A percentile compares a stretch with the other conserved stretches of the same genome.
Evolutionary conservation across 768 basidiomycete genomes (phyloP).

Genomic region (Podaxis sp.): DNA sequence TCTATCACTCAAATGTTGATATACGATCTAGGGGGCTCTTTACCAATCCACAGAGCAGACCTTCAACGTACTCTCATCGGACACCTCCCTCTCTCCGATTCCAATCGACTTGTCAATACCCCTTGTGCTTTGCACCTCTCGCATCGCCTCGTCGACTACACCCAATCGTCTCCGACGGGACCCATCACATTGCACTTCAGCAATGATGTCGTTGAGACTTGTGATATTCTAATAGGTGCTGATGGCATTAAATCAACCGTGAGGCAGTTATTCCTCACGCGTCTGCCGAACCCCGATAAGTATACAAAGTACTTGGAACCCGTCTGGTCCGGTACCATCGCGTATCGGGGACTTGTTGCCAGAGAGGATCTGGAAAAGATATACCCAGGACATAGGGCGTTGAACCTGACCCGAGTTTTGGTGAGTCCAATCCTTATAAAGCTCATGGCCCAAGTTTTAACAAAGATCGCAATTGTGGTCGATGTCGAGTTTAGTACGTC

Average conservation of each 20-base stretch:
- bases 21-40: conserved; percentile 23
- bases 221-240: conserved; percentile 35
- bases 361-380: conserved; percentile 23
- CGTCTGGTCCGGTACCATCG: conserved; percentile 37
- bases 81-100: conserved; percentile 25
- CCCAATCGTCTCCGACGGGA: conserved; percentile 11
- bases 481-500: background rate
- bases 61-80: conserved; percentile 37
- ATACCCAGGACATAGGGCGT: conserved; percentile 22
- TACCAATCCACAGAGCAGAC: conserved; percentile 27
- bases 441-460: too few relatives aligned
- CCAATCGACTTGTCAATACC: background rate
- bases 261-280: conserved; percentile 19
- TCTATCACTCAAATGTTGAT: background rate
- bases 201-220: too few relatives aligned
- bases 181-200: conserved; percentile 33
- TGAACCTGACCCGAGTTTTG: background rate
- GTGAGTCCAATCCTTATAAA: too few relatives aligned
- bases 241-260: conserved; percentile 43
- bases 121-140: conserved; percentile 26
- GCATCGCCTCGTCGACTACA: conserved; percentile 3
- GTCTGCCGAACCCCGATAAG: background rate
- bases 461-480: too few relatives aligned
- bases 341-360: conserved; percentile 38
- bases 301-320: conserved; percentile 23